Base-by-base conservation (phyloP, 148 eudicot species). In the Oxyria digyna region DNA sequence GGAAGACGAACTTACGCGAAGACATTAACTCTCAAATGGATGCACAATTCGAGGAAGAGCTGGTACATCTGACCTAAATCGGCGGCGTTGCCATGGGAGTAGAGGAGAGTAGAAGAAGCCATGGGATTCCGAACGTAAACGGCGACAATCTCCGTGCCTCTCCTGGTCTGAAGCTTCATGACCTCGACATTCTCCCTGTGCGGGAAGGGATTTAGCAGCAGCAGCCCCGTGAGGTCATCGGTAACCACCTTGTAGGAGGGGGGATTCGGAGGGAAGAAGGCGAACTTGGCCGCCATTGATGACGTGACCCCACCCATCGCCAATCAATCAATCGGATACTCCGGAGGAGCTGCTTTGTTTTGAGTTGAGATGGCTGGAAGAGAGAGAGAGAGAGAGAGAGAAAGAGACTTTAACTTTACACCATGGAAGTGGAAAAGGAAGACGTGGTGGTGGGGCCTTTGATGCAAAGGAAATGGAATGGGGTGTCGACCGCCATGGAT, bases 261-360 rank as follows among this genome's bases (percentile, higher is more conserved):
- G 15, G 96, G 96, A 55, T 71, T 79, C 14, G 96, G 96, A 71
- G 96, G 96, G 41, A 88, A 88, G 78, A 86, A 88, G 14, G 96
- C 96, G 43, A 88, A 79, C 77, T 82, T 88, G 15, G 96, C 96
- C 72, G 91, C 96, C 89, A 88, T 88, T 41, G 89, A 86, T 73
- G 96, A 88, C 46, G 91, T 86, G 80, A 88, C 76, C 67, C 91
- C 96, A 29, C 96, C 96, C 96, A 88, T 88, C 62, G 38, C 5
- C 46, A 0, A 15, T n/a, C 49, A 15, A 6, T 2, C 3, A 35
- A 35, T 35, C n/a, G n/a, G n/a, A n/a, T n/a, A n/a, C n/a, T n/a
- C n/a, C n/a, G n/a, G n/a, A n/a, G n/a, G 18, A 46, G 65, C 20
- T 59, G 37, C 37, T 29, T 29, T 46, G 3, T 46, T 52, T 52